Evolutionary conservation across 805 yeast genomes (phyloP).

Genomic region (Kodamaea jinghongensis): DNA sequence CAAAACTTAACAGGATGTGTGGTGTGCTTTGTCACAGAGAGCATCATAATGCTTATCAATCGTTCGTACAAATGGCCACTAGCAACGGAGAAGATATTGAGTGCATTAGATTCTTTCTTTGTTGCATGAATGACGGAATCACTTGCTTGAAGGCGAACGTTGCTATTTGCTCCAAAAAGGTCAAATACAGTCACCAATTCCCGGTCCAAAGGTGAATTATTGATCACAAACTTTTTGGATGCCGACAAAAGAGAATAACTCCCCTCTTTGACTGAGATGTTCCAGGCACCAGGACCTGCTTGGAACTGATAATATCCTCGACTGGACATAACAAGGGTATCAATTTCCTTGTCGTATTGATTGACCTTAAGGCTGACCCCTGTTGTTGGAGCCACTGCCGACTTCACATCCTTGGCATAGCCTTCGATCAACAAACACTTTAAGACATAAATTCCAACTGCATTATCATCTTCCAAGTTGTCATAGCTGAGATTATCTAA

Average conservation of each 20-base stretch:
- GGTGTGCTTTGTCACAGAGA: constrained; percentile 64
- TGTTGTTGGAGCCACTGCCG: constrained; percentile 47
- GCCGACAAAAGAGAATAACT: constrained; percentile 30
- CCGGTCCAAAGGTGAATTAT: constrained; percentile 18
- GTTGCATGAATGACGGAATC: no score
- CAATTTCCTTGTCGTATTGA: constrained; percentile 27
- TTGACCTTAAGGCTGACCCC: constrained; percentile 42
- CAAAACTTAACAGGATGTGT: constrained; percentile 70
- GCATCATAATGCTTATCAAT: constrained; percentile 73
- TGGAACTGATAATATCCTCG: constrained; percentile 82
- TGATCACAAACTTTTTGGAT: constrained; percentile 39
- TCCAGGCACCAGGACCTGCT: constrained; percentile 70
- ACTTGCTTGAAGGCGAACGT: constrained; percentile 10
- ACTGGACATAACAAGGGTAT: constrained; percentile 73
- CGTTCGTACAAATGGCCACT: constrained; percentile 80
- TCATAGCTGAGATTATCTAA: constrained; percentile 56
- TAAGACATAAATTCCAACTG: constrained; percentile 50
- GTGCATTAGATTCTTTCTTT: constrained; percentile 17
- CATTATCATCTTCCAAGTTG: constrained; percentile 32
- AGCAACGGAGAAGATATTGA: constrained; percentile 79
- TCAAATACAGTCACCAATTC: constrained; percentile 2
- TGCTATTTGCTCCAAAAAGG: constrained; percentile 25
- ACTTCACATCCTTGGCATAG: constrained; percentile 47
- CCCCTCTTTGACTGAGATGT: constrained; percentile 44
- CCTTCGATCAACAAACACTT: constrained; percentile 68